Percentiles rank a stretch among this genome's conserved stretches.
These are phyloP conservation scores for Medicago arabica DNA, from an alignment of 306 rosid species.

Conservation along the genomic window DNA sequence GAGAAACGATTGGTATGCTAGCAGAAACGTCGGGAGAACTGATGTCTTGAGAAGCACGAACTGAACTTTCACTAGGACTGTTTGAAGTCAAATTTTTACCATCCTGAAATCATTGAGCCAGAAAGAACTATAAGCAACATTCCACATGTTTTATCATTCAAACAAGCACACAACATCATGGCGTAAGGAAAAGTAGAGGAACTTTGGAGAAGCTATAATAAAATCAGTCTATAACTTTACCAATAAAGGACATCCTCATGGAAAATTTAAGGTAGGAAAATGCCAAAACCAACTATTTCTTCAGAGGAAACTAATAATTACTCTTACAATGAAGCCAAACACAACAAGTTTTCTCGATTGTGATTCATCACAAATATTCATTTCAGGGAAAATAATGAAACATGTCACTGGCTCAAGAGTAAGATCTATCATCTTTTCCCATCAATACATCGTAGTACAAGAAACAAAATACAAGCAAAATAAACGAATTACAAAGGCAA, in stretches of 20 bases:
- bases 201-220: constrained; percentile 9
- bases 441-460: constrained; percentile 22
- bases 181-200: constrained; percentile 2
- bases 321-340: constrained; percentile 21
- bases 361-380: constrained; percentile 24
- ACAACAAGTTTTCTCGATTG: neutral
- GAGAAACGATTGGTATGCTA: constrained; percentile 61
- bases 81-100: constrained; percentile 82
- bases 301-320: constrained; percentile 7
- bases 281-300: constrained; percentile 23
- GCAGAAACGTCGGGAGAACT: constrained; percentile 79
- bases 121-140: constrained; percentile 39
- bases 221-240: constrained; percentile 20
- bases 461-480: constrained; percentile 35
- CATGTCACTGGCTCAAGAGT: constrained; percentile 22
- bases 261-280: constrained; percentile 14
- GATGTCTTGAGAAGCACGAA: constrained; percentile 65
- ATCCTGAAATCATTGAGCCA: constrained; percentile 71
- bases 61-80: constrained; percentile 83
- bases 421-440: constrained; percentile 21
- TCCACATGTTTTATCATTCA: constrained; percentile 24
- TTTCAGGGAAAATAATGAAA: constrained; percentile 32
- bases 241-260: constrained; percentile 4
- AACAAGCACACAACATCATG: constrained; percentile 18
- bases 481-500: constrained; percentile 35